phyloP scores from a whole-genome alignment of 371 early-diverging fungal genomes.

The Dichotomocladium elegans region DNA sequence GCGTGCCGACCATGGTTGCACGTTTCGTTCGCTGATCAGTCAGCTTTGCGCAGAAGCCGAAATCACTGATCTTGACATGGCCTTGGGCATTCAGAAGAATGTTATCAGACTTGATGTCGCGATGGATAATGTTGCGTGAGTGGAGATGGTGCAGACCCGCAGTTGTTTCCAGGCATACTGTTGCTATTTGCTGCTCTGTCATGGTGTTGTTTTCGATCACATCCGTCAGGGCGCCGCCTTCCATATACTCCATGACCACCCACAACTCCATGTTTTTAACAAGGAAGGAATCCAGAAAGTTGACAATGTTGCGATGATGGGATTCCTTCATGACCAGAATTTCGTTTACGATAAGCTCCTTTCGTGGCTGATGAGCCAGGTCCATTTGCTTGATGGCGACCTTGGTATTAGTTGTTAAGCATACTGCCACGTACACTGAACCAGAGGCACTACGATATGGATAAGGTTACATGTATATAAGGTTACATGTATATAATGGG shows the following conservation, averaged over 20 bases:
- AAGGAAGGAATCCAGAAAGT: constrained; percentile 89
- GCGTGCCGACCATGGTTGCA: constrained; percentile 97
- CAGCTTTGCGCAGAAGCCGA: constrained; percentile 95
- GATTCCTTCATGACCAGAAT: constrained; percentile 95
- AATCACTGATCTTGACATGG: constrained; percentile 86
- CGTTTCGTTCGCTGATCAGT: constrained; percentile 83
- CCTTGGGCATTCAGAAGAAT: constrained; percentile 83
- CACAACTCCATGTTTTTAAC: constrained; percentile 83
- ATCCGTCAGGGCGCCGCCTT: constrained; percentile 95
- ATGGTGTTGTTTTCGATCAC: constrained; percentile 89
- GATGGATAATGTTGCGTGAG: constrained; percentile 85
- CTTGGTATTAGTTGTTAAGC: constrained; percentile 58
- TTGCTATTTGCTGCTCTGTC: constrained; percentile 88
- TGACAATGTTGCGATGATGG: constrained; percentile 94
- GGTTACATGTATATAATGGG: no score
- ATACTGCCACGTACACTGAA: constrained; percentile 86
- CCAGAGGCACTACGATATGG: constrained; percentile 94
- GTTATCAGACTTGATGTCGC: constrained; percentile 98
- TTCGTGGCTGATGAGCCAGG: constrained; percentile 86
- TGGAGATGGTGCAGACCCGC: constrained; percentile 92
- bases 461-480: no score
- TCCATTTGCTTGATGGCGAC: constrained; percentile 99
- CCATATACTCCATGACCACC: constrained; percentile 99
- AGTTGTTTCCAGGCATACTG: constrained; percentile 83
- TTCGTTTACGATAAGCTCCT: constrained; percentile 95